Base-by-base conservation (phyloP, 257 asterid species). In the Cinchona pubescens region DNA sequence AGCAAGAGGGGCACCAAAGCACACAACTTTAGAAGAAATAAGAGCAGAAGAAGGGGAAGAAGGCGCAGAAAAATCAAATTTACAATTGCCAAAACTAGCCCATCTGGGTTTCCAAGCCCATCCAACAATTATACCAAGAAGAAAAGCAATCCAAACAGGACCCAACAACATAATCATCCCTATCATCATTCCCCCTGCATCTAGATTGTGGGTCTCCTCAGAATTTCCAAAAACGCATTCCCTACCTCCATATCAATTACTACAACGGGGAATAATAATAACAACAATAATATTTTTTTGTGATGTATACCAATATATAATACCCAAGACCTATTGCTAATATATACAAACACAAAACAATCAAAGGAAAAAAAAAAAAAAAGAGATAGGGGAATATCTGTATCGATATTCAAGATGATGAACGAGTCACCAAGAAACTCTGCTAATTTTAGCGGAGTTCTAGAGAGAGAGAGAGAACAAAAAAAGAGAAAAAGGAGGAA, bases 101-200 rank as follows among this genome's bases (percentile, higher is more conserved):
- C 98, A 86, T 84, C 83, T 86, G 62, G 99, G 99, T 82, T 83
- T 95, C 99, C 99, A 95, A 70, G 83, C 90, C 99, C 99, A 95
- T 32, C 99, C 98, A 32, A 86, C 73, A 37, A 88, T 69, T 55
- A 95, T 45, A 73, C 99, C 99, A 61, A 86, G 11, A 56, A 92
- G 21, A 82, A 95, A 92, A 38, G 94, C 94, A 81, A 94, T 48
- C 91, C 96, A 81, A 80, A 92, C 87, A 49, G 97, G 94, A 74
- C 86, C 93, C 59, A 94, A 46, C 45, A 90, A 79, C 94, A 83
- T 78, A 13, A 92, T 51, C 80, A 92, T 60, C 87, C 89, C 94
- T 27, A 81, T 37, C 53, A 90, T 29, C 30, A 86, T 78, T 76
- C 79, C 86, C 79, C 87, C 86, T 23, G n/a, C n/a, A n/a, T n/a